A percentile compares a stretch with the other conserved stretches of the same genome.
Conservation (phyloP, 2,329 filamentous ascomycete species). For the Ophiostoma perfectum region DNA sequence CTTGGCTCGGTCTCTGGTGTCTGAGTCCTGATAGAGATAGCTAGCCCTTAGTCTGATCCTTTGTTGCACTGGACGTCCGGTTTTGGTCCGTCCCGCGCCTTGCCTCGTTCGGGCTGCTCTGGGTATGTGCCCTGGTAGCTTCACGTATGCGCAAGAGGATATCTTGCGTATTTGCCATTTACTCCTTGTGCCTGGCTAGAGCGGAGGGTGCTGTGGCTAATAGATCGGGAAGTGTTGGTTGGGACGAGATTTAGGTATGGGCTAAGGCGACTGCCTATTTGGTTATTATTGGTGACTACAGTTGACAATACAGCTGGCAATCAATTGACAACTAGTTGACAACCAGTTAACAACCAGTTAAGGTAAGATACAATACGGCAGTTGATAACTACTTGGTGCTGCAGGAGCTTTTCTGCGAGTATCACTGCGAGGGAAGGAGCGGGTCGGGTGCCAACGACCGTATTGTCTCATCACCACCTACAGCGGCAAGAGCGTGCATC, state of each 20-base stretch:
- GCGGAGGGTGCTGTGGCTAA: background rate
- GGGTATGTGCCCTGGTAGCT: background rate
- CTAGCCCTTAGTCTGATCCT: background rate
- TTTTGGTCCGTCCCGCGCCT: background rate
- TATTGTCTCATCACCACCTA: background rate
- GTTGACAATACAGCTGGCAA: no score
- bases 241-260: background rate
- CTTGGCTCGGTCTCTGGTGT: background rate
- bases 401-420: background rate
- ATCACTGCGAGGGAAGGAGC: background rate
- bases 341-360: background rate
- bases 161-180: no score
- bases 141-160: background rate
- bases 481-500: background rate
- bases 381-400: background rate
- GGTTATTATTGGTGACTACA: background rate
- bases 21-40: background rate
- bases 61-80: background rate
- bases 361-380: background rate
- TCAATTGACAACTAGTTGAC: background rate
- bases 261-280: background rate
- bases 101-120: background rate
- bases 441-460: background rate
- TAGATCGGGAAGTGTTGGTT: background rate
- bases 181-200: background rate